Evolutionary conservation across 2,329 filamentous ascomycete genomes (phyloP).

Genomic region (Paramyrothecium roridum): DNA sequence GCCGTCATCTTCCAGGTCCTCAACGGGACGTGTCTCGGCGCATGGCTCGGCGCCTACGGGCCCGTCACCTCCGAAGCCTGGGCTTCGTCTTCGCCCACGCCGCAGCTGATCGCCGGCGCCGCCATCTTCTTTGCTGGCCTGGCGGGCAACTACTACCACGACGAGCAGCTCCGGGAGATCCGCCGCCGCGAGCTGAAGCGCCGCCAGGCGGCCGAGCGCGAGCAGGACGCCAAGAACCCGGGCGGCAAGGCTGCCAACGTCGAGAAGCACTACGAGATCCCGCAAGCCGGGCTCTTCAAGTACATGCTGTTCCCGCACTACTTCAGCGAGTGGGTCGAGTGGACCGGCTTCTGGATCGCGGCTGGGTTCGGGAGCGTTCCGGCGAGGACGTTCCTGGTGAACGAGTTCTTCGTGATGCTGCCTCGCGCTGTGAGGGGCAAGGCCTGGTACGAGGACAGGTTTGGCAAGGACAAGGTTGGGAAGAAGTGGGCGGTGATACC

Average conservation of each 20-base stretch:
- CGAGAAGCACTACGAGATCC: constrained; percentile 84
- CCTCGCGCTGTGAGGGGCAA: constrained; percentile 79
- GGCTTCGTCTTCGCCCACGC: constrained; percentile 32
- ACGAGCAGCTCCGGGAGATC: constrained; percentile 86
- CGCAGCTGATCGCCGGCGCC: constrained; percentile 61
- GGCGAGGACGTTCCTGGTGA: constrained; percentile 77
- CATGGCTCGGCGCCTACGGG: constrained; percentile 81
- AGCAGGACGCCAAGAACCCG: constrained; percentile 35
- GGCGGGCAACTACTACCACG: constrained; percentile 79
- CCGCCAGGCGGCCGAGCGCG: constrained; percentile 37
- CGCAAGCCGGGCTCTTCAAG: constrained; percentile 77
- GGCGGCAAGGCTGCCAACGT: constrained; percentile 17
- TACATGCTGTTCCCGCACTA: constrained; percentile 90
- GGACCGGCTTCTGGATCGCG: constrained; percentile 83
- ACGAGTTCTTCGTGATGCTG: constrained; percentile 87
- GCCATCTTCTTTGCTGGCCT: constrained; percentile 75
- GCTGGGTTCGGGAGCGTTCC: constrained; percentile 66
- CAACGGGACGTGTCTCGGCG: constrained; percentile 75
- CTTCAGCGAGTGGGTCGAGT: constrained; percentile 95
- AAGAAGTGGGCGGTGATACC: constrained; percentile 70
- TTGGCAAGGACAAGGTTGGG: constrained; percentile 78
- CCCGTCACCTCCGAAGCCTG: constrained; percentile 56
- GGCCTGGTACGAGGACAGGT: constrained; percentile 83
- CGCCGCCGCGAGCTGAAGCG: constrained; percentile 64
- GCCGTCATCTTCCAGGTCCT: constrained; percentile 73